Base-by-base conservation (phyloP, 495 filamentous ascomycete species). In the Daldinia decipiens region DNA sequence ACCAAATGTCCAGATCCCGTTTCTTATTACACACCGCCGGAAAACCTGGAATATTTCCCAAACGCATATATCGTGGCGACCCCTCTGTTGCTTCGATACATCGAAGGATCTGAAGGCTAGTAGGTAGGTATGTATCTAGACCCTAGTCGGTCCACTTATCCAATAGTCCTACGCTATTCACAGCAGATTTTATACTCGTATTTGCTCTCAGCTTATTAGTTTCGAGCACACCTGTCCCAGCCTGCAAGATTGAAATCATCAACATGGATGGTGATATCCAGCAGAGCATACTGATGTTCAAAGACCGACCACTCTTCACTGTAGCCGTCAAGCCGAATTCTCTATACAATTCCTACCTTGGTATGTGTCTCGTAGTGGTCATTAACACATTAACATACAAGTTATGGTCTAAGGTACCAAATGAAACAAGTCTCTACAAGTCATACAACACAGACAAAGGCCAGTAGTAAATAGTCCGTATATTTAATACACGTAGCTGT, bases 401-500 rank as follows among this genome's bases (percentile, higher is more conserved):
- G 5, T 17, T 17, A 40, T 17, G 11, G 34, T 13, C 34, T 36
- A 3, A 24, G 21, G 21, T 21, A 4, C 6, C 40, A 19, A 47
- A 47, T 2, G 0, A 19, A 45, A n/a, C 2, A 6, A n/a, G 27
- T 15, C 26, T 29, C 24, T 29, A 31, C 15, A 56, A 56, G 53
- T 9, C 27, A 56, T 56, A 17, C 27, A 36, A 56, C 7, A 36
- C 1, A 21, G 17, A 1, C 1, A 24, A 36, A 56, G 8, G 5
- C 11, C 0, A 19, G n/a, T 11, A 39, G 17, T 24, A 62, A 61
- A 40, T 57, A 65, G 53, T 19, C 34, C 12, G 21, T 68, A 61
- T 62, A 66, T 73, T 66, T 52, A 47, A 62, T 66, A 45, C 36
- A 64, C 56, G 17, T 55, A 62, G 21, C 40, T 52, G 6, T 55